Conservation (phyloP, 805 yeast genomes). For the Aciculoconidium aculeatum region DNA sequence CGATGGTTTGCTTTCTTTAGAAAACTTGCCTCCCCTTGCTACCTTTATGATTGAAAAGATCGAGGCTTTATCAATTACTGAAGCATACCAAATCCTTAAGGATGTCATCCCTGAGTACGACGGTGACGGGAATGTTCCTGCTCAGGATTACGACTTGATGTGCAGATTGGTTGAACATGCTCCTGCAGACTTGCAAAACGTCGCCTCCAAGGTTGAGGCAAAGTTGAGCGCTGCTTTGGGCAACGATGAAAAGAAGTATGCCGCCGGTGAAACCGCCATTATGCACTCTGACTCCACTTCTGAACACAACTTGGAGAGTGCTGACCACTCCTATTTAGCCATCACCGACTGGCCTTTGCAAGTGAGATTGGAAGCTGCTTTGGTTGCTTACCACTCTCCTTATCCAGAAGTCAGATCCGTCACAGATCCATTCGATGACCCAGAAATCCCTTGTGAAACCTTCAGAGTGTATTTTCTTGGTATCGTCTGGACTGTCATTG, state of each 20-base stretch:
- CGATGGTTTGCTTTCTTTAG: constrained; percentile 20
- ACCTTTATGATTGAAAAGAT: constrained; percentile 39
- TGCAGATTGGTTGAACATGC: constrained; percentile 12
- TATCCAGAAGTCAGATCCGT: constrained; percentile 34
- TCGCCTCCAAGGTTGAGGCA: neutral
- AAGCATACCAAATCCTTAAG: constrained; percentile 35
- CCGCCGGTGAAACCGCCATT: too few species aligned
- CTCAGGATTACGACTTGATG: constrained; percentile 21
- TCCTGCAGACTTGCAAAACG: constrained; percentile 1
- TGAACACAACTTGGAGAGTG: too few species aligned
- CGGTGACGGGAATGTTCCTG: constrained; percentile 30
- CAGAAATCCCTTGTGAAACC: constrained; percentile 43
- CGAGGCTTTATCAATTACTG: constrained; percentile 27
- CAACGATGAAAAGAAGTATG: neutral
- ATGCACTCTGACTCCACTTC: too few species aligned
- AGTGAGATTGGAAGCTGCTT: constrained; percentile 30
- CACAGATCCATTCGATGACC: constrained; percentile 50
- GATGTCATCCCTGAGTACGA: constrained; percentile 35
- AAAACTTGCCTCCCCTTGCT: constrained; percentile 25
- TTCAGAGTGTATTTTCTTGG: constrained; percentile 51
- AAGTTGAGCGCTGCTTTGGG: constrained; percentile 2
- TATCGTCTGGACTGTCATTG: constrained; percentile 44
- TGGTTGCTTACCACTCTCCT: constrained; percentile 35
- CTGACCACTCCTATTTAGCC: constrained; percentile 38
- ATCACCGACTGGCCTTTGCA: constrained; percentile 30